Percentiles rank a stretch among this genome's conserved stretches.
Evolutionary conservation across 768 basidiomycete genomes (phyloP).

Genomic region (Tricholoma saponaceum): DNA sequence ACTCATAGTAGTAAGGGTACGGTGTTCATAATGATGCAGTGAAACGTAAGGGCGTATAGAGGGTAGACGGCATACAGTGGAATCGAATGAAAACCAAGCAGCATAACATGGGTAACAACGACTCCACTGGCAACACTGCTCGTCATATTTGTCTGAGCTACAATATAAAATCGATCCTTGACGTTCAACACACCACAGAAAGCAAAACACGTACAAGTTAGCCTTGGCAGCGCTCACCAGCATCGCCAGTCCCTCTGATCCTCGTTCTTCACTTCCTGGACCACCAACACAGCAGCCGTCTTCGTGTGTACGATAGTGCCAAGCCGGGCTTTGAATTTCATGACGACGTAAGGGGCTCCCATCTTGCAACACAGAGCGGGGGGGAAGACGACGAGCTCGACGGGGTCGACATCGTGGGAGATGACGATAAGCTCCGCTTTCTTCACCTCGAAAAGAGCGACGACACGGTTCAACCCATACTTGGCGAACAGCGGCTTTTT

Average conservation of each 20-base stretch:
- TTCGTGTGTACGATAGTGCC: conserved; percentile 99
- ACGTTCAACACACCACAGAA: not conserved
- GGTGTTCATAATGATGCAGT: too few species aligned
- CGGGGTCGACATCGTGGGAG: conserved; percentile 97
- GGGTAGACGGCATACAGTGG: too few species aligned
- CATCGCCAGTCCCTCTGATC: conserved; percentile 92
- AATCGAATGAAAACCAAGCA: too few species aligned
- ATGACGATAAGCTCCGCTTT: conserved; percentile 95
- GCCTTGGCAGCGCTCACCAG: conserved; percentile 92
- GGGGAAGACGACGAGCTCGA: too few species aligned
- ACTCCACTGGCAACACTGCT: conserved; percentile 87
- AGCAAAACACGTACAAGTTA: conserved; percentile 73
- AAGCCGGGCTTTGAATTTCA: too few species aligned
- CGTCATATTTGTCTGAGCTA: conserved; percentile 91
- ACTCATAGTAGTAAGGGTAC: too few species aligned
- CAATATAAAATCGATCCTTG: not conserved
- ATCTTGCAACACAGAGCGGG: conserved; percentile 99
- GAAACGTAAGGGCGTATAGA: too few species aligned
- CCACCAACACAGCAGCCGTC: conserved; percentile 85
- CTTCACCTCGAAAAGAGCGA: conserved; percentile 95
- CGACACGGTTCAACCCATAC: conserved; percentile 95
- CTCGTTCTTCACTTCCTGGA: conserved; percentile 94
- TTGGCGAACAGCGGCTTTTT: conserved; percentile 97
- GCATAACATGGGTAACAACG: too few species aligned
- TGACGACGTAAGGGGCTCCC: conserved; percentile 98